Evolutionary conservation across 345 rosid genomes (phyloP).

Genomic region (Citrus cavaleriei): DNA sequence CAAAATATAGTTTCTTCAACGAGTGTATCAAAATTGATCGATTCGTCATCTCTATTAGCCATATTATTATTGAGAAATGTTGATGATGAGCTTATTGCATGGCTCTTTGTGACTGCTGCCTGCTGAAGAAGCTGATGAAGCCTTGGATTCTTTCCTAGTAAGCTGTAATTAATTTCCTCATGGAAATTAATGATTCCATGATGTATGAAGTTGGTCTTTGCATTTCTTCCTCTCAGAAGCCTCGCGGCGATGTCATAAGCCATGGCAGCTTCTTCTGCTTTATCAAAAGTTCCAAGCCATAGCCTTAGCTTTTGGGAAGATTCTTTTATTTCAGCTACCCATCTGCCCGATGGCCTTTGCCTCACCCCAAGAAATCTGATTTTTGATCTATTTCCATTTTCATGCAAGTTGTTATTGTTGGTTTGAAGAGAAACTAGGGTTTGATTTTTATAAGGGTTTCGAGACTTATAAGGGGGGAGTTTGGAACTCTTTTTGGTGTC

Average conservation of each 20-base stretch:
- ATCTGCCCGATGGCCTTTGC: slow-evolving; percentile 58
- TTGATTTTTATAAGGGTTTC: slow-evolving; percentile 1
- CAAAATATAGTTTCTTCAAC: slow-evolving; percentile 42
- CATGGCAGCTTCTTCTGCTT: slow-evolving; percentile 47
- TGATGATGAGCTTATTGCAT: slow-evolving; percentile 17
- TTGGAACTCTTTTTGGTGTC: not conserved
- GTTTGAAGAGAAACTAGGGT: not conserved
- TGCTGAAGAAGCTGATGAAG: slow-evolving; percentile 31
- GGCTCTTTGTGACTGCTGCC: slow-evolving; percentile 35
- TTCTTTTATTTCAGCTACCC: slow-evolving; percentile 61
- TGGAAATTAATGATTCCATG: not conserved
- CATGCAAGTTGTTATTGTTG: not conserved
- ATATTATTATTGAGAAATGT: not conserved
- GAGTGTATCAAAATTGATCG: slow-evolving; percentile 12
- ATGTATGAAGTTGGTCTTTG: slow-evolving; percentile 40
- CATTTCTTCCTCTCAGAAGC: slow-evolving; percentile 44
- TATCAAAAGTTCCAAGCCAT: slow-evolving; percentile 52
- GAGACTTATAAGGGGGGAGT: not conserved
- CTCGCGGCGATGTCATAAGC: slow-evolving; percentile 51
- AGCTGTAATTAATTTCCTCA: slow-evolving; percentile 11
- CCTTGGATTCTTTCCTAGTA: slow-evolving; percentile 26
- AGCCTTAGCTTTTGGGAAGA: slow-evolving; percentile 52
- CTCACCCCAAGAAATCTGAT: slow-evolving; percentile 49
- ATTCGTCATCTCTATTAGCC: not conserved
- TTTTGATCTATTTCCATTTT: slow-evolving; percentile 11